phyloP scores from a whole-genome alignment of 2,329 filamentous ascomycete genomes.

The Teratosphaeria gauchensis region DNA sequence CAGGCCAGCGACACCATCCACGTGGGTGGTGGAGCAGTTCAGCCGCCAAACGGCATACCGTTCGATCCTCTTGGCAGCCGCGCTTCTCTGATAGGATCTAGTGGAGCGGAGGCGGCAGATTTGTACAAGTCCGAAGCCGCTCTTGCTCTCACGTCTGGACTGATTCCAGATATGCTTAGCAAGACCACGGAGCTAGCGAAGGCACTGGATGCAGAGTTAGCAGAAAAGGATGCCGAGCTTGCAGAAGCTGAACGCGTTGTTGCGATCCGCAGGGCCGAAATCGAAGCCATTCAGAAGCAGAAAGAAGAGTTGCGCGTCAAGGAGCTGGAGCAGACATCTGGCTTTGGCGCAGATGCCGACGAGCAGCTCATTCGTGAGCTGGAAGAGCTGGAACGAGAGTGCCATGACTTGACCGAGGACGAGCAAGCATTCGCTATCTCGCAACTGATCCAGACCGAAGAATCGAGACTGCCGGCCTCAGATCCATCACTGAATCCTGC shows the following conservation, averaged over 20 bases:
- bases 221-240: slow-evolving; percentile 54
- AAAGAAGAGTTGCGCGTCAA: slow-evolving; percentile 43
- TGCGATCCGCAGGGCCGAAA: slow-evolving; percentile 56
- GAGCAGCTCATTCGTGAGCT: slow-evolving; percentile 26
- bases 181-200: slow-evolving; percentile 35
- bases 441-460: slow-evolving; percentile 18
- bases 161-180: slow-evolving; percentile 46
- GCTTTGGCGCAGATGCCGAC: slow-evolving; percentile 24
- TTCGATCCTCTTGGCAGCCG: slow-evolving; percentile 18
- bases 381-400: slow-evolving; percentile 31
- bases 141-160: slow-evolving; percentile 52
- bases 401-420: slow-evolving; percentile 33
- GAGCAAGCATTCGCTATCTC: slow-evolving; percentile 34
- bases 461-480: not conserved
- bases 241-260: slow-evolving; percentile 39
- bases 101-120: slow-evolving; percentile 10
- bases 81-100: slow-evolving; percentile 3
- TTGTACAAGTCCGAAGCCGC: slow-evolving; percentile 37
- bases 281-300: slow-evolving; percentile 47
- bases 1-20: slow-evolving; percentile 8
- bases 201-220: slow-evolving; percentile 63
- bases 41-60: slow-evolving; percentile 13
- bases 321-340: slow-evolving; percentile 40
- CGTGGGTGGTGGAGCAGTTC: slow-evolving; percentile 19
- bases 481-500: not conserved